Evolutionary conservation across 2,329 filamentous ascomycete species (phyloP).

Genomic region (Scopulariopsis brevicaulis): DNA sequence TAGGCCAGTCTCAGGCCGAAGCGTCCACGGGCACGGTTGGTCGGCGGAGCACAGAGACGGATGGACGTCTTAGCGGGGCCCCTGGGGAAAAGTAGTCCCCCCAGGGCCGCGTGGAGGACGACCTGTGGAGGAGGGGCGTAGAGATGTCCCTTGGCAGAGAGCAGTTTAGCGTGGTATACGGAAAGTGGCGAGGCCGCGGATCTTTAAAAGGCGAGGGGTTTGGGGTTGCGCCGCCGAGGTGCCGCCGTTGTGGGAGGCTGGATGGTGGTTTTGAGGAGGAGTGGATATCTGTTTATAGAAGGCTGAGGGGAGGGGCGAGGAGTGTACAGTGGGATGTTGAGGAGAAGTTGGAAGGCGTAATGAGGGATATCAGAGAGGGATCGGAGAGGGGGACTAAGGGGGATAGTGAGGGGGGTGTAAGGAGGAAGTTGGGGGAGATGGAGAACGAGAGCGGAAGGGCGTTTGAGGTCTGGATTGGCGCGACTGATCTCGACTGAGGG

Average conservation of each 20-base stretch:
- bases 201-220: background rate
- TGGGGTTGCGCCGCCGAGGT: background rate
- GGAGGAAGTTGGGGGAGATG: slow-evolving; percentile 19
- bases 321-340: slow-evolving; percentile 19
- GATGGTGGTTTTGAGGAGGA: background rate
- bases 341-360: slow-evolving; percentile 13
- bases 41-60: background rate
- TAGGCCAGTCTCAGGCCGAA: background rate
- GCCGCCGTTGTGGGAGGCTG: background rate
- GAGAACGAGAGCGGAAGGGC: slow-evolving; percentile 17
- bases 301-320: background rate
- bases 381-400: slow-evolving; percentile 44
- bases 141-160: background rate
- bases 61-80: background rate
- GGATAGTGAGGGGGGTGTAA: slow-evolving; percentile 35
- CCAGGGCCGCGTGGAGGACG: background rate
- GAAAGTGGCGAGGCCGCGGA: background rate
- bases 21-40: background rate
- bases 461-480: background rate
- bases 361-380: slow-evolving; percentile 23
- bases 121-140: background rate
- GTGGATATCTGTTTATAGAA: background rate
- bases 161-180: background rate
- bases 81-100: background rate
- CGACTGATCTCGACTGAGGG: background rate